phyloP scores from a whole-genome alignment of 306 rosid species.

The Sophora flavescens region DNA sequence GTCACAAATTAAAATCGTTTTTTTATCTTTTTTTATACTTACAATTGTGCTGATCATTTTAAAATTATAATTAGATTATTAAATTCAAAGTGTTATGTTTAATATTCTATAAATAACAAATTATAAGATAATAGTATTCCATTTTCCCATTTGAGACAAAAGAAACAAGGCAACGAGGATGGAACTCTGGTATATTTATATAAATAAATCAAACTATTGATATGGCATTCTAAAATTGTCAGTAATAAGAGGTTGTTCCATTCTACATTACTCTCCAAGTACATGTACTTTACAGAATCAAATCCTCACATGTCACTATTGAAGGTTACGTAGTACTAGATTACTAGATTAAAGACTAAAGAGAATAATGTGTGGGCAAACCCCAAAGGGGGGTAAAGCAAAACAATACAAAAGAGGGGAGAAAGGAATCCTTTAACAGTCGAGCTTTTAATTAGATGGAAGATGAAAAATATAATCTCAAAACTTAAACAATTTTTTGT shows the following conservation, averaged over 20 bases:
- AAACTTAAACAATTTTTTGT: constrained; percentile 74
- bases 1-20: no score
- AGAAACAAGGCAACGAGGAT: not conserved
- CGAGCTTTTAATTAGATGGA: not conserved
- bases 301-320: not conserved
- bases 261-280: not conserved
- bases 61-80: no score
- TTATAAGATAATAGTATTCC: not conserved
- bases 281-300: not conserved
- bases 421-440: not conserved
- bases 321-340: not conserved
- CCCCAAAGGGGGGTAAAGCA: not conserved
- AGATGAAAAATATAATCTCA: constrained; percentile 41
- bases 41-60: no score
- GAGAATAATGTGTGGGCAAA: not conserved
- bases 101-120: no score
- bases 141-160: not conserved
- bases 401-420: not conserved
- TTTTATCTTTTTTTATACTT: no score
- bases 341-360: not conserved
- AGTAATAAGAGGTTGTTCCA: not conserved
- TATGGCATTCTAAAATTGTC: no score
- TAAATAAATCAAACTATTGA: no score
- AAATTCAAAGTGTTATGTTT: no score
- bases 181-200: not conserved